Conservation (phyloP, 805 yeast species). For the Lachancea sp. region DNA sequence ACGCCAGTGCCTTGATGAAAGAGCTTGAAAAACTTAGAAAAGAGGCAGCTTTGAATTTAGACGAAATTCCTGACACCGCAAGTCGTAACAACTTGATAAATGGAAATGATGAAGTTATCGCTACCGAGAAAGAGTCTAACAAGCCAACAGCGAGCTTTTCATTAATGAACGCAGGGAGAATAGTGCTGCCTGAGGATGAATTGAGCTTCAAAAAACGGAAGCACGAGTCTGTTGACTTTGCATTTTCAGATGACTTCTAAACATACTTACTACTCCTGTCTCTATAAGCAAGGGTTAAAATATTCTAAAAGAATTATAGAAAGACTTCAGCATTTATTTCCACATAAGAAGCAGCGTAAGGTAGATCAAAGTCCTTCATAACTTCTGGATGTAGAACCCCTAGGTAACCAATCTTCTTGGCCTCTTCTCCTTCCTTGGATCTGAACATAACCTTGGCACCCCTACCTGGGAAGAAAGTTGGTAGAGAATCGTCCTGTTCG, state of each 20-base stretch:
- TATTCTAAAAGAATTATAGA: conserved; percentile 38
- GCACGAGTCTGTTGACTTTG: conserved; percentile 18
- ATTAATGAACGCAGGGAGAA: conserved; percentile 28
- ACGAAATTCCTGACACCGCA: no score
- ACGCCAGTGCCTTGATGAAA: conserved; percentile 27
- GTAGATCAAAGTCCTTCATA: conserved; percentile 76
- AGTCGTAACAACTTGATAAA: no score
- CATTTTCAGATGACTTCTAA: conserved; percentile 30
- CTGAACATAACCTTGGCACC: conserved; percentile 85
- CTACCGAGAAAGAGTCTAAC: conserved; percentile 8
- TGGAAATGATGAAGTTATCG: neutral
- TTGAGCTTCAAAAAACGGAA: conserved; percentile 10
- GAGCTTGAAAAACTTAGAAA: conserved; percentile 22
- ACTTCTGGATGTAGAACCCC: conserved; percentile 98
- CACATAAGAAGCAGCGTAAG: conserved; percentile 86
- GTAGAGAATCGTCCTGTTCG: conserved; percentile 57
- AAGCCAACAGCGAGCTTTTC: conserved; percentile 17
- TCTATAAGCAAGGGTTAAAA: conserved; percentile 5
- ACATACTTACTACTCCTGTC: neutral
- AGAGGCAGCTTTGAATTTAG: no score
- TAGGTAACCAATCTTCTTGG: conserved; percentile 64
- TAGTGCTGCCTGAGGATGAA: conserved; percentile 27
- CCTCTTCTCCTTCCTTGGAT: conserved; percentile 50
- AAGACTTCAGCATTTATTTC: conserved; percentile 88
- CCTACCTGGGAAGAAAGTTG: conserved; percentile 92